These are phyloP conservation scores for Noccaea bulbosa DNA, from an alignment of 345 rosid species.

Conservation along the genomic window DNA sequence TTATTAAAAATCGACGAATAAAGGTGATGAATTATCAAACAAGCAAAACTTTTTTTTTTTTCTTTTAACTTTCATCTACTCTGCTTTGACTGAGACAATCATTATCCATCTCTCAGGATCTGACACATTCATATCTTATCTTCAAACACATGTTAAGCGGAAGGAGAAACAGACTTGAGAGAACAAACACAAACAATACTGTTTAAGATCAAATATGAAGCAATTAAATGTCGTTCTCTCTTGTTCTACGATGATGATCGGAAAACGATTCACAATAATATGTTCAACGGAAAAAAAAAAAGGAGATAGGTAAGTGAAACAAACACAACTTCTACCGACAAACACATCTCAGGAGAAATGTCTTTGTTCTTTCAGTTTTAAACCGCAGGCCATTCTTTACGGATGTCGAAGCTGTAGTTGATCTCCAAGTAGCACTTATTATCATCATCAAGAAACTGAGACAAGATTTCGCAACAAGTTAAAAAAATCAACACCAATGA, in stretches of 20 bases:
- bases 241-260: conserved; percentile 41
- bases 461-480: not conserved
- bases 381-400: conserved; percentile 68
- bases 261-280: conserved; percentile 40
- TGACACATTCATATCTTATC: conserved; percentile 28
- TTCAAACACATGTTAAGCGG: conserved; percentile 38
- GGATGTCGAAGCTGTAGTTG: conserved; percentile 73
- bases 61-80: conserved; percentile 9
- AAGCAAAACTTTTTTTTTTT: conserved; percentile 7
- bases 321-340: conserved; percentile 41
- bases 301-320: conserved; percentile 39
- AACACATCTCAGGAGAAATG: conserved; percentile 31
- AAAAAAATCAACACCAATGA: not conserved
- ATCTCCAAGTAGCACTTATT: conserved; percentile 85
- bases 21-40: conserved; percentile 6
- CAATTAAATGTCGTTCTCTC: conserved; percentile 23
- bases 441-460: conserved; percentile 80
- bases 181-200: conserved; percentile 34
- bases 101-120: conserved; percentile 37
- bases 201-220: conserved; percentile 29
- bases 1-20: not conserved
- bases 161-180: conserved; percentile 22
- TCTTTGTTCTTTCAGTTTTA: conserved; percentile 19
- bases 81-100: conserved; percentile 22
- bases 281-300: conserved; percentile 26